Evolutionary conservation across 1,139 yeast species (phyloP).

Genomic region (Kodamaea derodonti): DNA sequence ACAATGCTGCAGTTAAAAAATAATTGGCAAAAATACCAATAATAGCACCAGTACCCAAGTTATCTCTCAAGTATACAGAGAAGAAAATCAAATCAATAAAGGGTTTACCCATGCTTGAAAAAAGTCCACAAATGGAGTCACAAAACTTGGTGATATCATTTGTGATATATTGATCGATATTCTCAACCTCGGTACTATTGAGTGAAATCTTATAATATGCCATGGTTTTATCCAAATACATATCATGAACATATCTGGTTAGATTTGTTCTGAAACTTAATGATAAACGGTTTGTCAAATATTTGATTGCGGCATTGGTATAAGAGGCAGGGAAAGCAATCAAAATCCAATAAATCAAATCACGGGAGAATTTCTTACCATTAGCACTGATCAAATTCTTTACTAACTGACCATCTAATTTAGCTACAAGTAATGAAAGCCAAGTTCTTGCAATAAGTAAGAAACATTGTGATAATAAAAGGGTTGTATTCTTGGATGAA

Average conservation of each 20-base stretch:
- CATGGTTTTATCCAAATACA: slow-evolving; percentile 76
- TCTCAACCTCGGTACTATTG: slow-evolving; percentile 39
- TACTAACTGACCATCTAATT: slow-evolving; percentile 88
- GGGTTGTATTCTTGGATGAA: slow-evolving; percentile 61
- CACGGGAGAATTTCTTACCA: slow-evolving; percentile 71
- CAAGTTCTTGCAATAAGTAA: slow-evolving; percentile 82
- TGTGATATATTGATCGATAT: slow-evolving; percentile 76
- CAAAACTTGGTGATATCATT: slow-evolving; percentile 82
- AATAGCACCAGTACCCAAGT: slow-evolving; percentile 81
- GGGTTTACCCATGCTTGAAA: slow-evolving; percentile 90
- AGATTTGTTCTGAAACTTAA: slow-evolving; percentile 82
- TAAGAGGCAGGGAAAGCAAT: slow-evolving; percentile 93
- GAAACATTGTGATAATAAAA: slow-evolving; percentile 67
- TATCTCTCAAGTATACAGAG: slow-evolving; percentile 78
- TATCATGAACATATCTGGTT: slow-evolving; percentile 83
- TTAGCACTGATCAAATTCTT: slow-evolving; percentile 84
- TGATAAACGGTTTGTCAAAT: slow-evolving; percentile 71
- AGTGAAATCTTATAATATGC: slow-evolving; percentile 75
- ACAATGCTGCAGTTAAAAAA: slow-evolving; percentile 70
- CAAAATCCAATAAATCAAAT: slow-evolving; percentile 79
- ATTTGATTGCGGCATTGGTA: slow-evolving; percentile 87
- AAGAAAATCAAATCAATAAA: slow-evolving; percentile 84
- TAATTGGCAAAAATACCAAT: slow-evolving; percentile 80
- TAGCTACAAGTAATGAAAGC: slow-evolving; percentile 81
- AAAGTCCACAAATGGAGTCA: slow-evolving; percentile 76